Base-by-base conservation (phyloP, 2,329 filamentous ascomycete species). In the Exophiala sp. region DNA sequence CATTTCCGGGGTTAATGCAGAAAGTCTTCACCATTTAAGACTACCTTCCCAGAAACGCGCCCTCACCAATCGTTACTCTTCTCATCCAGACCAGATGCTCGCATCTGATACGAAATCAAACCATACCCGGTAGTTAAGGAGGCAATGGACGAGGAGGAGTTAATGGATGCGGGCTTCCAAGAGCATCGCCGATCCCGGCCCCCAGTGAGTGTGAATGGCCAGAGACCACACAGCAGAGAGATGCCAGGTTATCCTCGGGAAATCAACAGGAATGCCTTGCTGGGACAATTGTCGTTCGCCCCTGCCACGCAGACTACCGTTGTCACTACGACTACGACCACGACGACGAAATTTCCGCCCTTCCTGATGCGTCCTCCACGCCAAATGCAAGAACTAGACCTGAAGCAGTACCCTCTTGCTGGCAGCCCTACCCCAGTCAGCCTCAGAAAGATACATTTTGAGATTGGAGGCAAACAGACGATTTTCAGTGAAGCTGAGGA, bases 271-370 rank as follows among this genome's bases (percentile, higher is more conserved):
- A 65, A 65, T 36, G 64, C 65, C 56, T 77, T 79, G 43, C 69
- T 85, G 52, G 83, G 78, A 41, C 81, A 83, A 65, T 78, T 86
- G 55, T 82, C 80, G 2, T 82, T 83, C 63, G 81, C 79, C 52
- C 83, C 83, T 29, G 78, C 83, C 12, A 86, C 83, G 10, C 80
- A 82, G 65, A 85, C 83, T 9, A 85, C 83, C 0, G 79, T 85
- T 9, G 84, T 96, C 58, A 96, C 91, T 1, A 96, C 92, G 0
- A 96, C 91, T 0, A 96, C 91, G 0, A 95, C 90, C 0, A 95
- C 91, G 1, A 89, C 85, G 70, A 79, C 89, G 72, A 71, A 77
- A 12, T 95, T 94, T 62, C 91, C 92, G 43, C 90, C 90, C n/a
- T 77, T 96, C 54, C 78, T 89, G 52, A 83, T 96, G 62, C 85